These are phyloP conservation scores for Ceraceosorus bombacis DNA, from an alignment of 1,284 basidiomycete species.

Conservation along the genomic window DNA sequence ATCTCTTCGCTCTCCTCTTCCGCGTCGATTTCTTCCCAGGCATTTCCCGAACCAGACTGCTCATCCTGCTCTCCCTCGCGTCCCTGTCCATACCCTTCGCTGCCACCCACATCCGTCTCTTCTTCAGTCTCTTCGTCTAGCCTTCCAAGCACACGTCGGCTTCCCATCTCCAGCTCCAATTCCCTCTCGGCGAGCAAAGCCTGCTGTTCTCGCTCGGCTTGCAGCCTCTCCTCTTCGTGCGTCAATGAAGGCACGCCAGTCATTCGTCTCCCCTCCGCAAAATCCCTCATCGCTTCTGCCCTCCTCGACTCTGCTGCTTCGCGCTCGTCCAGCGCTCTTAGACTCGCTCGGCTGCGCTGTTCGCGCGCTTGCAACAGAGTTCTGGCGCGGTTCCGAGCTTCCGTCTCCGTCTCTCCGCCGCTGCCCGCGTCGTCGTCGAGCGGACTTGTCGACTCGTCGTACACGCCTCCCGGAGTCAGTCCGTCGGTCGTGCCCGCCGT, in stretches of 20 bases:
- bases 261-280: constrained; percentile 28
- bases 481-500: neutral
- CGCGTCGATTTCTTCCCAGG: neutral
- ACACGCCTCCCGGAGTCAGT: neutral
- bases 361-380: constrained; percentile 11
- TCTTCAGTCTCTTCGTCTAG: constrained; percentile 43
- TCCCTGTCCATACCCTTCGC: constrained; percentile 6
- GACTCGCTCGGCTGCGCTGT: constrained; percentile 22
- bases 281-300: constrained; percentile 23
- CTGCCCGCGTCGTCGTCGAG: constrained; percentile 12
- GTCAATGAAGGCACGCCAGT: constrained; percentile 10
- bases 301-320: constrained; percentile 21
- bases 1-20: constrained; percentile 6
- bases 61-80: neutral
- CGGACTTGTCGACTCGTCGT: neutral
- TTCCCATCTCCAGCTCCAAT: constrained; percentile 19
- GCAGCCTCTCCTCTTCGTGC: constrained; percentile 13
- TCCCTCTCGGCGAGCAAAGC: constrained; percentile 18
- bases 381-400: constrained; percentile 3
- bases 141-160: constrained; percentile 28
- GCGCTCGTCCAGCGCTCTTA: constrained; percentile 22
- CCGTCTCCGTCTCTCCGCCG: constrained; percentile 15
- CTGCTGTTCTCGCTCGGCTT: constrained; percentile 18
- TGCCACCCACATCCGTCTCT: constrained; percentile 27
- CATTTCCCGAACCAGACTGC: no score